phyloP scores from a whole-genome alignment of 106 monocot genomes.

The Platanthera zijinensis region DNA sequence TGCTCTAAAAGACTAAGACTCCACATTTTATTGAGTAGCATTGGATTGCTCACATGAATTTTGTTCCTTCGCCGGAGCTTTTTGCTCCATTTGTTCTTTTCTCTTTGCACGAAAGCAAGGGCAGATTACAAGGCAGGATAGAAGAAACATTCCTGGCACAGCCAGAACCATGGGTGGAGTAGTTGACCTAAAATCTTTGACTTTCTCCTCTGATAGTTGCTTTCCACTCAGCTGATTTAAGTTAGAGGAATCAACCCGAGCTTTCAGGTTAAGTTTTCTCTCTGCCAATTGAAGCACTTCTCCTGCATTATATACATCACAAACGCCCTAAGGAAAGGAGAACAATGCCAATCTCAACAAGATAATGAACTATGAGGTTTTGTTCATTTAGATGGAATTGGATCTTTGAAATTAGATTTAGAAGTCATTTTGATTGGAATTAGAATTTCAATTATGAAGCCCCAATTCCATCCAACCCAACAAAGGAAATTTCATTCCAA shows the following conservation, averaged over 20 bases:
- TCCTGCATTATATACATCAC: slow-evolving; percentile 3
- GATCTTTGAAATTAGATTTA: neutral
- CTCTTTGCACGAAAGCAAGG: slow-evolving; percentile 23
- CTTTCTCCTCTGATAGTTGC: neutral
- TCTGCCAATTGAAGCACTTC: neutral
- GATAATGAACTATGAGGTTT: no score
- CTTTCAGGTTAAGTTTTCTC: slow-evolving; percentile 8
- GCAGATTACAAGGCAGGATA: slow-evolving; percentile 18
- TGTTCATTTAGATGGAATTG: neutral
- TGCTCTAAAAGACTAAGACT: neutral
- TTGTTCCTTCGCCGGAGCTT: neutral
- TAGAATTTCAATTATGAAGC: no score
- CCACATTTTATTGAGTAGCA: neutral
- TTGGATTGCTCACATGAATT: slow-evolving; percentile 2
- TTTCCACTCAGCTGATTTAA: neutral
- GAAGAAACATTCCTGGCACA: slow-evolving; percentile 17
- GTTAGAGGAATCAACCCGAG: neutral
- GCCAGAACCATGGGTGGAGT: neutral
- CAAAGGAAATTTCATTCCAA: neutral
- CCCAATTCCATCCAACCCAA: no score
- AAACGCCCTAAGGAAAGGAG: neutral
- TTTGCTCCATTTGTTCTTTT: slow-evolving; percentile 13
- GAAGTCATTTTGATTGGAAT: neutral
- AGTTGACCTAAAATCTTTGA: neutral
- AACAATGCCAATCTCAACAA: neutral